These are phyloP conservation scores for Rhizopus arrhizus DNA, from an alignment of 371 early-diverging fungal species.

Conservation along the genomic window DNA sequence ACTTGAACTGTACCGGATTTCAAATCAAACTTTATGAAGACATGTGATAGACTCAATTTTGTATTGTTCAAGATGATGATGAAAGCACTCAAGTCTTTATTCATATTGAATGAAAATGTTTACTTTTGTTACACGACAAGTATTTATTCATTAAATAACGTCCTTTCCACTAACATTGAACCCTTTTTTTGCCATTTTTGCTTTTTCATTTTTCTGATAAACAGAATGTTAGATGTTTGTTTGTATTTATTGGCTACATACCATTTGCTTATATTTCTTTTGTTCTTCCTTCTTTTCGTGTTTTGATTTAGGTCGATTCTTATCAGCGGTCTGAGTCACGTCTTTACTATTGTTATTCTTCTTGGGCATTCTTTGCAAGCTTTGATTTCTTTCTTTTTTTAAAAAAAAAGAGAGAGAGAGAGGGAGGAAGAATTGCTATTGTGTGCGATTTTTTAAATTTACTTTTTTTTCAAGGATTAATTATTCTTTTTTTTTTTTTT, in stretches of 20 bases:
- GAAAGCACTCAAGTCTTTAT: no score
- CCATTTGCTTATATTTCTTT: conserved; percentile 29
- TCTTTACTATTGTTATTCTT: conserved; percentile 20
- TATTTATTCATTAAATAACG: no score
- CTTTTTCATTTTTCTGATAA: conserved; percentile 32
- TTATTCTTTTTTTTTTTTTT: no score
- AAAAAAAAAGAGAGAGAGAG: conserved; percentile 9
- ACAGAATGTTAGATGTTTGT: background rate
- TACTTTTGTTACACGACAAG: no score
- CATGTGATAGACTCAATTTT: no score
- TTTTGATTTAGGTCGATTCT: conserved; percentile 39
- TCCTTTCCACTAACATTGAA: background rate
- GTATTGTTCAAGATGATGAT: no score
- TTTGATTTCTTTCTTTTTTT: no score
- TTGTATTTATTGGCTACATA: conserved; percentile 1
- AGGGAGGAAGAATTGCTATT: no score
- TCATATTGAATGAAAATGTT: no score
- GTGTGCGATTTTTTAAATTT: background rate
- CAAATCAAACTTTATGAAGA: no score
- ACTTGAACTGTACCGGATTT: no score
- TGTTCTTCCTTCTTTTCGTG: conserved; percentile 35
- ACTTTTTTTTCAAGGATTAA: no score
- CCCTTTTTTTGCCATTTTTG: conserved; percentile 25
- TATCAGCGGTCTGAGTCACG: conserved; percentile 31
- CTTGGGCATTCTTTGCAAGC: conserved; percentile 18